Evolutionary conservation across 257 asterid genomes (phyloP), one percentile per base, ranked within the genome.

Genomic region (Leptodermis oblonga): DNA sequence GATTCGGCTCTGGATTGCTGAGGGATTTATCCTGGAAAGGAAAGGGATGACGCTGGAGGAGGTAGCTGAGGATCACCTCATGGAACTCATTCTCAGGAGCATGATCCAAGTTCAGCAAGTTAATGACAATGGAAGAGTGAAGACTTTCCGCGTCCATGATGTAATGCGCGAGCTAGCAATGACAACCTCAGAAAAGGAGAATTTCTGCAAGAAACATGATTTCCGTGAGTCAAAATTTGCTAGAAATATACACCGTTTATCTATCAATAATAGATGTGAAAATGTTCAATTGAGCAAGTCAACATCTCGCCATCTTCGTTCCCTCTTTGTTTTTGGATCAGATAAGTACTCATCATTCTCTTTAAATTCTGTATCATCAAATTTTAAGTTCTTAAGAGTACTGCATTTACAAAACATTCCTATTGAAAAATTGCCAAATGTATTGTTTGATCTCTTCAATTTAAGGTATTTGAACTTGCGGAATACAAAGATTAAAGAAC

Each of bases 1-100:
- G 31, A 73, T 73, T 33, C 72, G 72, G 34, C 78, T 77, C 36
- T 77, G 81, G 81, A 65, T 77, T 54, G 81, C 75, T 7, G 81
- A 77, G 58, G 81, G 78, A 9, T 77, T 77, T 56, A 48, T 77
- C 31, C 34, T 61, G 12, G 74, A 77, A 62, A 48, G 72, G 20
- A 62, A 43, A 63, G 74, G 72, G 36, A 31, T 68, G 59, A 55
- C 72, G 2, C 2, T 73, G 69, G 82, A 77, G 42, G 75, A 73
- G 53, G 78, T 77, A 26, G 78, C 75, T 0, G 75, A 77, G 51
- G 75, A 73, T 5, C 70, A 77, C 60, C 75, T 77, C 28, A n/a
- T 43, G n/a, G 81, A 77, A 30, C 75, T 77, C 25, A 73, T 77
- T 63, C 69, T 62, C 74, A 69, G 81, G 46, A 77, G 72, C 81